Base-by-base conservation (phyloP, 192 early-diverging fungal genomes). In the Allomyces macrogynus region DNA sequence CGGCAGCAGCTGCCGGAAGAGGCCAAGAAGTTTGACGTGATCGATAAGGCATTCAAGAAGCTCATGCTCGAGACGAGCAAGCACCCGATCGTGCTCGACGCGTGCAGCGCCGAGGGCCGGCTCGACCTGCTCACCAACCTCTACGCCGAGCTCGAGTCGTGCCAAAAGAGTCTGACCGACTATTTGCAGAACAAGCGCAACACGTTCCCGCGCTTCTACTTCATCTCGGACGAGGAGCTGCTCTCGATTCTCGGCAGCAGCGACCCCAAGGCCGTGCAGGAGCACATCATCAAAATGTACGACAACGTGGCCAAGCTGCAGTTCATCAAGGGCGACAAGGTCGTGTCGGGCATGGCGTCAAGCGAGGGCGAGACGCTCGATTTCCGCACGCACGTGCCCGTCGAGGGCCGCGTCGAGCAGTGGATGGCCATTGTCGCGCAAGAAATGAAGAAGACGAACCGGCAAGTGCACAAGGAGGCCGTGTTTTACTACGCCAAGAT, bases 201-300 rank as follows among this genome's bases (percentile, higher is more conserved):
- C 16, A 82, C 90, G 4, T 99, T 99, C 79, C 93, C 97, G 40
- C 89, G 97, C 12, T 99, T 99, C 81, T 99, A 99, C 80, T 99
- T 99, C 86, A 91, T 99, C 42, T 95, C 93, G 71, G 97, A 99
- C 70, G 97, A 99, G 75, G 97, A 99, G 77, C 71, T 99, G 76
- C 85, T 99, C 20, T 93, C 98, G 79, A 95, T 99, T 65, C 91
- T 99, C 65, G 95, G 97, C 70, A 98, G 87, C 69, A 93, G 95
- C 71, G 95, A 98, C 68, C 83, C 97, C 60, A 70, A 83, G 24
- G 85, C 92, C 54, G 93, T 97, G 67, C 93, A 98, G 70, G 95
- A 96, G 70, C 97, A 99, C 71, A 86, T 99, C 76, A 93, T 91
- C 72, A 99, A 98, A 79, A 97, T 99, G 94, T 99, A 98, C 86